Evolutionary conservation across 2,329 filamentous ascomycete genomes (phyloP), one percentile per base, ranked within the genome.

Genomic region (Sphaerostilbella broomeana): DNA sequence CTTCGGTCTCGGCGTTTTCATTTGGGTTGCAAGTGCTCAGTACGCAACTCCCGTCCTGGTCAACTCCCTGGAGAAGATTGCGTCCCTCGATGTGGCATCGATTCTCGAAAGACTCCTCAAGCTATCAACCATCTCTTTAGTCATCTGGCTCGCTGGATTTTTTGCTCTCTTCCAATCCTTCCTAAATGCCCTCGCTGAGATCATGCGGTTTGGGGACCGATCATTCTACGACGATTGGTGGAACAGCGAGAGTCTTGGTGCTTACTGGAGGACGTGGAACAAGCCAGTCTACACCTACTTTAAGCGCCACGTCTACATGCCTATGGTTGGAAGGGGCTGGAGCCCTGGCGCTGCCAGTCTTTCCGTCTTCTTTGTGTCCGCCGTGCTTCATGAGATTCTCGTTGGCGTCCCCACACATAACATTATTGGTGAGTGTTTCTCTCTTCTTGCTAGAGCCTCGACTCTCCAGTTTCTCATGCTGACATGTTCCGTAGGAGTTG

Each of bases 171-270:
- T 98, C 67, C 92, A 98, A 57, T 90, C 86, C 2, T 81, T 86
- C 45, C 69, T 98, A 35, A 98, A 98, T 55, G 87, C 87, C 0
- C 69, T 97, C 15, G 90, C 90, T 4, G 92, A 98, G 61, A 68
- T 97, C 10, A 84, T 87, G 69, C 75, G 77, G 29, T 98, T 98
- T 54, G 92, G 84, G 13, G 92, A 98, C 59, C 78, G 92, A 20
- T 84, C 89, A 37, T 98, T 98, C 61, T 98, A 98, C 61, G 83
- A 86, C 25, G 88, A 95, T 56, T 98, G 92, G 92, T 98, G 92
- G 92, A 98, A 98, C 57, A 86, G 81, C 48, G 80, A 81, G 39
- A 88, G 81, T 49, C 70, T 97, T 6, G 86, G 89, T 22, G 75
- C 75, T 4, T 98, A 98, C 68, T 95, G 90, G 90, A 80, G 89